Evolutionary conservation across 768 basidiomycete species (phyloP).

Genomic region (Agaricus blazei): DNA sequence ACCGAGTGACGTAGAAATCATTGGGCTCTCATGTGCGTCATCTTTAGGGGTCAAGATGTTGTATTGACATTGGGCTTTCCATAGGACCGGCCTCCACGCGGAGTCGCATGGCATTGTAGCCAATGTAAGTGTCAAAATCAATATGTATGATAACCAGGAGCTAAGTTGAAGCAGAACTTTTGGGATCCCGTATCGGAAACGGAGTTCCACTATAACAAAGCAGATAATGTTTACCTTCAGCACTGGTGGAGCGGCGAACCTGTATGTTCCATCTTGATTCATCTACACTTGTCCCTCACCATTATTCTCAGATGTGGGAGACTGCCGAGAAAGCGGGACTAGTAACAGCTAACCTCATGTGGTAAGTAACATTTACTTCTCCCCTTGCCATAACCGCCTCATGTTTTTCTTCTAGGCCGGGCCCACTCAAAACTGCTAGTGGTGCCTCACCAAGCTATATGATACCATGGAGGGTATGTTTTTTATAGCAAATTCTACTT

Average conservation of each 20-base stretch:
- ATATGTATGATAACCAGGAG: not conserved
- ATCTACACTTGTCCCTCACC: not conserved
- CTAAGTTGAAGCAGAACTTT: conserved; percentile 57
- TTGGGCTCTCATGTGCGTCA: conserved; percentile 74
- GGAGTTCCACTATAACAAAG: conserved; percentile 70
- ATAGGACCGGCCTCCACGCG: conserved; percentile 83
- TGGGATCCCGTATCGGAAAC: conserved; percentile 65
- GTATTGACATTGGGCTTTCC: conserved; percentile 2
- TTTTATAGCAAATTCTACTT: not conserved
- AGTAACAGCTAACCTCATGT: conserved; percentile 87
- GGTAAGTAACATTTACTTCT: conserved; percentile 42
- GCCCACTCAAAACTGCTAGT: conserved; percentile 65
- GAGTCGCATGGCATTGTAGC: conserved; percentile 91
- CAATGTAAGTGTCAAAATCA: conserved; percentile 47
- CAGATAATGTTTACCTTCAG: conserved; percentile 57
- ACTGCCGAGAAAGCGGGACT: conserved; percentile 72
- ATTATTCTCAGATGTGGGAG: conserved; percentile 76
- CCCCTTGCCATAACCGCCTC: not conserved
- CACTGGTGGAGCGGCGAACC: conserved; percentile 91
- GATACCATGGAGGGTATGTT: conserved; percentile 67
- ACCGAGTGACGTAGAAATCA: conserved; percentile 57
- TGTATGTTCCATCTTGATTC: conserved; percentile 32
- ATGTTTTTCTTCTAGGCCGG: conserved; percentile 51
- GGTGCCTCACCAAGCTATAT: conserved; percentile 71
- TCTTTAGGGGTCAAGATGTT: not conserved